A percentile compares a stretch with the other conserved stretches of the same genome.
phyloP scores from a whole-genome alignment of 495 filamentous ascomycete species.

The Aspergillus hancockii region DNA sequence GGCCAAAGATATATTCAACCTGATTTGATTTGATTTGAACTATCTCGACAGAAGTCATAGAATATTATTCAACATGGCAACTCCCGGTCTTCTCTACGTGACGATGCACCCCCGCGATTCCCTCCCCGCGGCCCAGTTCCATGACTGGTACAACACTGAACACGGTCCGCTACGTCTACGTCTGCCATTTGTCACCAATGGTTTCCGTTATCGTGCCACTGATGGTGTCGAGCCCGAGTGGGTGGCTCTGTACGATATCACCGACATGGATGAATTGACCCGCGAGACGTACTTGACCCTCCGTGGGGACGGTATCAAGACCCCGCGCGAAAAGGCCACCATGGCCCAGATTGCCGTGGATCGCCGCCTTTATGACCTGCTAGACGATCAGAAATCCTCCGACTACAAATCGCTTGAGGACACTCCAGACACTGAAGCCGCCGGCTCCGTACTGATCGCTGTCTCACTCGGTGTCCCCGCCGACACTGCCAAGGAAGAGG shows the following conservation, averaged over 20 bases:
- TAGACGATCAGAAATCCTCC: slow-evolving; percentile 51
- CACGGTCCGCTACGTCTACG: slow-evolving; percentile 78
- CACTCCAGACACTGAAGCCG: slow-evolving; percentile 55
- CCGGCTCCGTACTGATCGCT: slow-evolving; percentile 62
- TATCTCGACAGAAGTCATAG: neutral
- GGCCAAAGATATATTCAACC: neutral
- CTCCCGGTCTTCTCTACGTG: slow-evolving; percentile 70
- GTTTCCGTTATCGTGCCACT: slow-evolving; percentile 71
- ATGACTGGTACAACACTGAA: slow-evolving; percentile 91
- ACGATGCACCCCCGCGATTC: slow-evolving; percentile 71
- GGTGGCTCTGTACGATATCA: slow-evolving; percentile 79
- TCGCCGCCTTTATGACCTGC: slow-evolving; percentile 66
- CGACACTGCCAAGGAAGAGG: slow-evolving; percentile 52
- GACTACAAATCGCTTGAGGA: slow-evolving; percentile 60
- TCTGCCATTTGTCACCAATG: slow-evolving; percentile 70
- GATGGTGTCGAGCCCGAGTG: slow-evolving; percentile 63
- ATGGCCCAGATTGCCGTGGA: slow-evolving; percentile 75
- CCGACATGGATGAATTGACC: slow-evolving; percentile 66
- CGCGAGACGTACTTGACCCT: slow-evolving; percentile 66
- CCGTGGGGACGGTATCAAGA: slow-evolving; percentile 63
- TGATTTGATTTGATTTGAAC: neutral
- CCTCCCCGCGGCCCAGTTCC: slow-evolving; percentile 68
- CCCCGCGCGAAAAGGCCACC: slow-evolving; percentile 69
- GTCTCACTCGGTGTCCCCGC: slow-evolving; percentile 58
- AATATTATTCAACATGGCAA: slow-evolving; percentile 34